phyloP scores from a whole-genome alignment of 164 flowering plant genomes.

The Paratinospora sagittata region DNA sequence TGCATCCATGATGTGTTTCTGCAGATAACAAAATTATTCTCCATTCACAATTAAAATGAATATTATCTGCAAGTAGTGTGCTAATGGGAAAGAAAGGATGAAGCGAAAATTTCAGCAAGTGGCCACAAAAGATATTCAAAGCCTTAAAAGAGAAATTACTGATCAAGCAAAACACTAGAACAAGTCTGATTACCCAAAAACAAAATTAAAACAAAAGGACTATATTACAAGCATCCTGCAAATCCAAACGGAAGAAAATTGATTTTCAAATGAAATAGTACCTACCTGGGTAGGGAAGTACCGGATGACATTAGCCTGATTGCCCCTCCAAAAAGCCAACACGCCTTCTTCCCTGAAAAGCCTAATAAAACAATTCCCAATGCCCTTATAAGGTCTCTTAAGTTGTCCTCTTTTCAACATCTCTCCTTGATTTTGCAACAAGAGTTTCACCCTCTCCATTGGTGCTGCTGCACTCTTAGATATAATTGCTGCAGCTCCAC shows the following conservation, averaged over 20 bases:
- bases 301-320: conserved; percentile 87
- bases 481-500: conserved; percentile 70
- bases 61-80: too few species aligned
- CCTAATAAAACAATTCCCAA: conserved; percentile 63
- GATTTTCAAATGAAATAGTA: conserved; percentile 11
- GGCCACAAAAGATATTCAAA: not conserved
- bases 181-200: too few species aligned
- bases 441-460: conserved; percentile 88
- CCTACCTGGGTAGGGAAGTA: conserved; percentile 99
- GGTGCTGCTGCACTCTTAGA: conserved; percentile 89
- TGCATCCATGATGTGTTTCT: too few species aligned
- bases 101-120: not conserved
- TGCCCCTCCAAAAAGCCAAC: conserved; percentile 86
- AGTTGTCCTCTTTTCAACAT: conserved; percentile 73
- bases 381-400: conserved; percentile 56
- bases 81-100: not conserved
- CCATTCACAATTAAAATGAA: too few species aligned
- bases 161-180: not conserved
- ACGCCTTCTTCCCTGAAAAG: conserved; percentile 77
- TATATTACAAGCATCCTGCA: too few species aligned
- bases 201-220: too few species aligned
- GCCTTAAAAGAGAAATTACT: not conserved
- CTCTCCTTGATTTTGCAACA: conserved; percentile 92
- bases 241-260: not conserved
- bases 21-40: not conserved